Evolutionary conservation across 1,284 basidiomycete genomes (phyloP), one percentile per base, ranked within the genome.

Genomic region (Trametes pubescens): DNA sequence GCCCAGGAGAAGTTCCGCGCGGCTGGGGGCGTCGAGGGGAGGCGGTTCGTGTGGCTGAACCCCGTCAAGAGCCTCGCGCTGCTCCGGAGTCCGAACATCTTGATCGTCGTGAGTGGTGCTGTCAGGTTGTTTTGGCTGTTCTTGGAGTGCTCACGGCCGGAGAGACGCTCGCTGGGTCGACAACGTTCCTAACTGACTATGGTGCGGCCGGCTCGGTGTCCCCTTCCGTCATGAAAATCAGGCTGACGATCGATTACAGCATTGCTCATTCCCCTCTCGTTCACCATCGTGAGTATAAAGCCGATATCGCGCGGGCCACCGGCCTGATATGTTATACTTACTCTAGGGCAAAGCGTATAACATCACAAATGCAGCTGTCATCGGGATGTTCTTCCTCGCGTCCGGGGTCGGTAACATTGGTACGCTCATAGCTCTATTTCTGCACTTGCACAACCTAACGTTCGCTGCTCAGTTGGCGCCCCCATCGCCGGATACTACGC

Each of bases 321-420:
- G 2, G 8, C 24, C 44, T 47, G 44, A 47, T 40, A 40, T 18
- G 38, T 40, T 13, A 40, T 16, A 16, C 40, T 43, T 16, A 38
- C 9, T 16, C 0, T 11, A 89, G 86, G 85, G 85, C 46, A 79
- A 77, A 1, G 80, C 81, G n/a, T 92, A 90, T 72, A 75, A 81
- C 54, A 87, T 92, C 57, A 74, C 74, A 9, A 89, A 87, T 71
- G 81, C 84, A 57, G 87, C 84, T 0, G 53, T 89, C 22, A 77
- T 89, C 16, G 89, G 90, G 4, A 79, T 80, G 2, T 81, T 87
- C 62, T 90, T 88, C 75, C 77, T 90, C 16, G 84, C 86, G 0
- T 79, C 76, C 4, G 89, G 90, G 1, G 35, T 85, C 3, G 90
- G 90, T 0, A 91, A 90, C 69, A 79, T 89, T 52, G 69, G 85